Conservation (phyloP, 176 grass and related monocot species). For the Themeda triandra region DNA sequence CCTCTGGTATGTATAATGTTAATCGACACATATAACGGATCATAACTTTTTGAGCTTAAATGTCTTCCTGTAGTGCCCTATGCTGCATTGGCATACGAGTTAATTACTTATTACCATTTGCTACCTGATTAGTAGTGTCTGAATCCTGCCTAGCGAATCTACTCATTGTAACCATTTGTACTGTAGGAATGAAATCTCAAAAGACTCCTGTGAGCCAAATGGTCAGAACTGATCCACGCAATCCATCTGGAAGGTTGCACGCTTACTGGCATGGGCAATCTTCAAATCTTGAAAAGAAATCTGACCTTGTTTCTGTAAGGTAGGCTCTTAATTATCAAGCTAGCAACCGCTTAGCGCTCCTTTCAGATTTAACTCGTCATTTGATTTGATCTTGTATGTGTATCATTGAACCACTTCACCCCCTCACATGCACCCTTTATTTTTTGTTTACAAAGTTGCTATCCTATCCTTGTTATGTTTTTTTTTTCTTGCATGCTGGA, state of each 20-base stretch:
- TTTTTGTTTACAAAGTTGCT: not conserved
- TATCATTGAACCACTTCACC: not conserved
- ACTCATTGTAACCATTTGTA: constrained; percentile 26
- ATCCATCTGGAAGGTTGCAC: constrained; percentile 86
- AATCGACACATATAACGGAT: not conserved
- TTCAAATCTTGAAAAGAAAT: constrained; percentile 73
- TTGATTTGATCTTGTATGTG: constrained; percentile 8
- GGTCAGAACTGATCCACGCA: constrained; percentile 80
- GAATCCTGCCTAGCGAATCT: not conserved
- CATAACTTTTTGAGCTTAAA: not conserved
- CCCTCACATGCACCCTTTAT: not conserved
- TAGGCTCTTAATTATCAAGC: constrained; percentile 29
- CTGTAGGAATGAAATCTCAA: constrained; percentile 68
- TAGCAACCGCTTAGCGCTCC: not conserved
- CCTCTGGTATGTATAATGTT: constrained; percentile 49
- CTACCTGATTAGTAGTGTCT: not conserved
- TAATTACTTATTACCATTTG: not conserved
- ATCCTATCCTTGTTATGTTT: not conserved
- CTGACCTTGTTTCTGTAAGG: constrained; percentile 77
- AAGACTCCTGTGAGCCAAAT: constrained; percentile 71
- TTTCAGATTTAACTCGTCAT: constrained; percentile 1
- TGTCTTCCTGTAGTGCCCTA: not conserved
- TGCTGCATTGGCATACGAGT: not conserved
- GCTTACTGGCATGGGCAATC: constrained; percentile 67
- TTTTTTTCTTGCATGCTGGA: constrained; percentile 17